Evolutionary conservation across 2,329 filamentous ascomycete species (phyloP).

Genomic region (Aphanocladium album): DNA sequence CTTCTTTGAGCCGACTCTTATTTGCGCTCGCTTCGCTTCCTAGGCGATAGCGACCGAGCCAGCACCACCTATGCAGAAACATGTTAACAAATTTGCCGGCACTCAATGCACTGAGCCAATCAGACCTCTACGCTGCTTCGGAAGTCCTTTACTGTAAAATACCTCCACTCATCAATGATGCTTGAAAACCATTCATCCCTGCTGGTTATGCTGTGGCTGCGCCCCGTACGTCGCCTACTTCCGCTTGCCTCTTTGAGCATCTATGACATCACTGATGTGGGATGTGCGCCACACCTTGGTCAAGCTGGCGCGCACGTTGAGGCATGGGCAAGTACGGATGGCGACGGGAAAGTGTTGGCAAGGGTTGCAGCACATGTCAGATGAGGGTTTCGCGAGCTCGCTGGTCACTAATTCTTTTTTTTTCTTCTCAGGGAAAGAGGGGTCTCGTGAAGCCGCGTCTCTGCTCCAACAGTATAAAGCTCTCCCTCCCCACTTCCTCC

Average conservation of each 20-base stretch:
- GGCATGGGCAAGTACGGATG: neutral
- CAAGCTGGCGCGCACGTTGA: neutral
- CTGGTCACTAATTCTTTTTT: too few relatives aligned
- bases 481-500: neutral
- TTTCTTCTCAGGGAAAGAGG: neutral
- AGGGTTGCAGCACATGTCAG: slow-evolving; percentile 4
- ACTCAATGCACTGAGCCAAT: too few relatives aligned
- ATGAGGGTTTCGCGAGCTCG: neutral
- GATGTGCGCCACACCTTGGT: neutral
- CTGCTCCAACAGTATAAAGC: slow-evolving; percentile 7
- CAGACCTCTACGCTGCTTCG: too few relatives aligned
- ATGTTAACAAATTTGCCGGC: too few relatives aligned
- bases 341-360: neutral
- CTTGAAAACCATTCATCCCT: too few relatives aligned
- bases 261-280: slow-evolving; percentile 9
- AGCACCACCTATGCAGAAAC: too few relatives aligned
- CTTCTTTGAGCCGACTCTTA: slow-evolving; percentile 17
- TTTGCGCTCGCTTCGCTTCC: too few relatives aligned
- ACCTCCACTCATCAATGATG: too few relatives aligned
- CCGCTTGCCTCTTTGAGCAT: neutral
- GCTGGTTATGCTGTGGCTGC: too few relatives aligned
- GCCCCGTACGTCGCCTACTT: too few relatives aligned
- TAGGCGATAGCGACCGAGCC: too few relatives aligned
- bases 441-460: slow-evolving; percentile 3
- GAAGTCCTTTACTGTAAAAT: too few relatives aligned